Percentiles rank a stretch among this genome's conserved stretches.
phyloP scores from a whole-genome alignment of 768 basidiomycete genomes.

The Steccherinum ochraceum region DNA sequence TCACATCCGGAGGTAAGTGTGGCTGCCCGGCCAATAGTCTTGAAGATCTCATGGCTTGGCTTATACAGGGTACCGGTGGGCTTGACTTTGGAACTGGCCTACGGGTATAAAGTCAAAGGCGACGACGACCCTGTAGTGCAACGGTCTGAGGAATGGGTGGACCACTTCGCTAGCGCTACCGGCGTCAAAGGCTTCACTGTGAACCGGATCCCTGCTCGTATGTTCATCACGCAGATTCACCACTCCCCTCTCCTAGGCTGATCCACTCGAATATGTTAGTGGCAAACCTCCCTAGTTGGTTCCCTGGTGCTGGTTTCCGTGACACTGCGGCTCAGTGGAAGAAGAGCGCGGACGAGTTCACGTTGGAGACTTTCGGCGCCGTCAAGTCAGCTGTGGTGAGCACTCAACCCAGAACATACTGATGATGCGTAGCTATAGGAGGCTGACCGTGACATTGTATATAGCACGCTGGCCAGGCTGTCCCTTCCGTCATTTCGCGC shows the following conservation, averaged over 20 bases:
- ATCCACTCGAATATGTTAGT: too few species aligned
- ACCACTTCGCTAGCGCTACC: neutral
- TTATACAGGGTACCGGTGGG: neutral
- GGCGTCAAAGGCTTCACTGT: neutral
- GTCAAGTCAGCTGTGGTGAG: neutral
- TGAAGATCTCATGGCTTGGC: neutral
- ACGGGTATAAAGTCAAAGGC: neutral
- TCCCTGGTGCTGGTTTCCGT: conserved; percentile 3
- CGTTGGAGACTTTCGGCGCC: neutral
- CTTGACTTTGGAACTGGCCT: neutral
- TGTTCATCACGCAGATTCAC: too few species aligned
- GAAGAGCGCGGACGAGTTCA: neutral
- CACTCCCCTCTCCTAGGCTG: too few species aligned
- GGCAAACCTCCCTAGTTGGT: conserved; percentile 7
- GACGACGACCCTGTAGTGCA: neutral
- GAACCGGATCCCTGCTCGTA: neutral
- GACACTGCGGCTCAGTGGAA: neutral
- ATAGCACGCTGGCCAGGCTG: too few species aligned
- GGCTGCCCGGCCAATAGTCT: neutral
- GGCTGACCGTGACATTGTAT: too few species aligned
- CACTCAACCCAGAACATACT: neutral
- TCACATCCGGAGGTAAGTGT: neutral
- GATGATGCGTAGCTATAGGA: neutral
- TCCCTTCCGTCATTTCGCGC: neutral
- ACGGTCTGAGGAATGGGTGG: neutral